These are phyloP conservation scores for Leishmania gerbilli DNA, from an alignment of 208 protist species.

Conservation along the genomic window DNA sequence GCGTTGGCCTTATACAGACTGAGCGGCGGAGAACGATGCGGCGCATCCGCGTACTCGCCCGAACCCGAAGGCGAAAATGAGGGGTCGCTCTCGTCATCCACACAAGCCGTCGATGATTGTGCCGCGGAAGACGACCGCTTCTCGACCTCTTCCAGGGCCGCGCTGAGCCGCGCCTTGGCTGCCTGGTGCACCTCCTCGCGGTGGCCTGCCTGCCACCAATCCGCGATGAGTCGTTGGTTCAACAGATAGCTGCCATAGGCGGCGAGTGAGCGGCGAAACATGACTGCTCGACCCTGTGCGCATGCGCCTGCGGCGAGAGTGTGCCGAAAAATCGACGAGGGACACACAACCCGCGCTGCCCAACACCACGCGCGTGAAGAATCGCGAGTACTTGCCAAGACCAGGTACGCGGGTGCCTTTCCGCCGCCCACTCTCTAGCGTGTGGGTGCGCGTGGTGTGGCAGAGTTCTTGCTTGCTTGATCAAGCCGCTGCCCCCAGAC, in stretches of 20 bases:
- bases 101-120: not conserved
- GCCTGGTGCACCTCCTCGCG: slow-evolving; percentile 66
- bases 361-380: not conserved
- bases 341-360: not conserved
- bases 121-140: not conserved
- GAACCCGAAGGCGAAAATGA: not conserved
- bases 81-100: not conserved
- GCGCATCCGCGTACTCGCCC: not conserved
- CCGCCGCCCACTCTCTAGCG: not conserved
- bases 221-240: slow-evolving; percentile 59
- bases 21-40: slow-evolving; percentile 1
- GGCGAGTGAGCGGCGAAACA: slow-evolving; percentile 30
- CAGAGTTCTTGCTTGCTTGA: not conserved
- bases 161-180: slow-evolving; percentile 48
- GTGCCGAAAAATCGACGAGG: not conserved
- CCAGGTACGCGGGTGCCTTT: not conserved
- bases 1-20: slow-evolving; percentile 69
- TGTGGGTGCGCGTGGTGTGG: not conserved
- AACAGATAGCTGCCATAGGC: slow-evolving; percentile 57
- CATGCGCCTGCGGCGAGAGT: no score
- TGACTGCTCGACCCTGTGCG: not conserved
- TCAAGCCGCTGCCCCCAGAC: not conserved
- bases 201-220: slow-evolving; percentile 85
- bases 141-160: slow-evolving; percentile 26
- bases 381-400: not conserved